A percentile compares a stretch with the other conserved stretches of the same genome.
These are phyloP conservation scores for Penicillium soppii DNA, from an alignment of 495 filamentous ascomycete species.

Conservation along the genomic window DNA sequence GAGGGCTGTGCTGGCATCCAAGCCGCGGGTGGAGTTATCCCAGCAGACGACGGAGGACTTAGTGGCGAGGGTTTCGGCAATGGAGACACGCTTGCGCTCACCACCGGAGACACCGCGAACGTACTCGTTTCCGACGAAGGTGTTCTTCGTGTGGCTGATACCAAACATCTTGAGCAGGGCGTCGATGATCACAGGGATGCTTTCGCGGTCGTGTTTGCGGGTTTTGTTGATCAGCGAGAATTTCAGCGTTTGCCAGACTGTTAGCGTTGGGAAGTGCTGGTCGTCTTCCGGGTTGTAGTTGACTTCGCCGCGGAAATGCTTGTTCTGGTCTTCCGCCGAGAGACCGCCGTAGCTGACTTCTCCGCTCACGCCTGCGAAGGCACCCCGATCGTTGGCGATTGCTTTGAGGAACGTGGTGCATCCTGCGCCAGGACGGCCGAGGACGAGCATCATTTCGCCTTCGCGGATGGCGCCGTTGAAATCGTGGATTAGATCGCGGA, in stretches of 20 bases:
- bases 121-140: constrained; percentile 81
- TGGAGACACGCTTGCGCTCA: constrained; percentile 70
- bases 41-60: constrained; percentile 65
- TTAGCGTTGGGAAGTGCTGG: constrained; percentile 73
- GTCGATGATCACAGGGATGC: constrained; percentile 65
- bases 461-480: constrained; percentile 77
- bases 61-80: constrained; percentile 66
- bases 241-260: constrained; percentile 77
- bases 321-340: constrained; percentile 63
- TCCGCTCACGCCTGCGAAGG: constrained; percentile 66
- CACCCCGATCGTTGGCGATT: constrained; percentile 66
- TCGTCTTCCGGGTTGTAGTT: constrained; percentile 85
- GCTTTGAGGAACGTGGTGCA: constrained; percentile 80
- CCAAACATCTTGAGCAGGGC: constrained; percentile 71
- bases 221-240: constrained; percentile 84
- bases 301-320: constrained; percentile 75
- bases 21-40: constrained; percentile 78
- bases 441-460: constrained; percentile 82
- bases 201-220: constrained; percentile 64
- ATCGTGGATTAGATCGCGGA: constrained; percentile 66
- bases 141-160: constrained; percentile 79
- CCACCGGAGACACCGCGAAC: constrained; percentile 73
- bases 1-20: constrained; percentile 76
- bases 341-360: constrained; percentile 78
- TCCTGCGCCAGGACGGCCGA: constrained; percentile 77